Evolutionary conservation across 2,329 filamentous ascomycete species (phyloP).

Genomic region (Beauveria pseudobassiana): DNA sequence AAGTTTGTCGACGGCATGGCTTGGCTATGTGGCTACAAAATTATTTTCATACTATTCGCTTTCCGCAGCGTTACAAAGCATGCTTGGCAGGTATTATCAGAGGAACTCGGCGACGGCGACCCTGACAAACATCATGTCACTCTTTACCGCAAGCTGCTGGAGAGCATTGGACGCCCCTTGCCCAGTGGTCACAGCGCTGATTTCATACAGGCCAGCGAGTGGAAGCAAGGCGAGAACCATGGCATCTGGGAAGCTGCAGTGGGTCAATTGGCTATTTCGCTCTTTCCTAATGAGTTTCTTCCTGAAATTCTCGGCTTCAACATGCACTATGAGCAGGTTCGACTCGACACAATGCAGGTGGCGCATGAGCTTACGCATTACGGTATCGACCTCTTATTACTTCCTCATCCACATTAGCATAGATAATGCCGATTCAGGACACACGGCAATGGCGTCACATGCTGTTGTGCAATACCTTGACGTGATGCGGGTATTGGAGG

Average conservation of each 20-base stretch:
- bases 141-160: background rate
- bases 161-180: background rate
- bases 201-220: background rate
- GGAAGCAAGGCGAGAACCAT: background rate
- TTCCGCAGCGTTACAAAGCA: background rate
- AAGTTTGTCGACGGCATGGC: slow-evolving; percentile 13
- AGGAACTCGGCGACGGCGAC: slow-evolving; percentile 8
- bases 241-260: slow-evolving; percentile 34
- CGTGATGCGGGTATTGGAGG: background rate
- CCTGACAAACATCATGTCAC: background rate
- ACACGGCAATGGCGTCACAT: slow-evolving; percentile 37
- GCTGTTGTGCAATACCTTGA: slow-evolving; percentile 30
- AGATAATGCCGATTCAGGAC: slow-evolving; percentile 39
- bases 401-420: slow-evolving; percentile 42
- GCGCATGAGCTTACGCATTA: slow-evolving; percentile 35
- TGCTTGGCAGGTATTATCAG: slow-evolving; percentile 5
- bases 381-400: slow-evolving; percentile 35
- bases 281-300: slow-evolving; percentile 39
- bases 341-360: slow-evolving; percentile 17
- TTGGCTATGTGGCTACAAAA: slow-evolving; percentile 5
- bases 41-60: background rate
- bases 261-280: slow-evolving; percentile 34
- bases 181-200: background rate
- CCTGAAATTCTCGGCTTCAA: slow-evolving; percentile 44
- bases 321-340: slow-evolving; percentile 37